A percentile compares a stretch with the other conserved stretches of the same genome.
These are phyloP conservation scores for Candida alai DNA, from an alignment of 805 yeast genomes.

Conservation along the genomic window DNA sequence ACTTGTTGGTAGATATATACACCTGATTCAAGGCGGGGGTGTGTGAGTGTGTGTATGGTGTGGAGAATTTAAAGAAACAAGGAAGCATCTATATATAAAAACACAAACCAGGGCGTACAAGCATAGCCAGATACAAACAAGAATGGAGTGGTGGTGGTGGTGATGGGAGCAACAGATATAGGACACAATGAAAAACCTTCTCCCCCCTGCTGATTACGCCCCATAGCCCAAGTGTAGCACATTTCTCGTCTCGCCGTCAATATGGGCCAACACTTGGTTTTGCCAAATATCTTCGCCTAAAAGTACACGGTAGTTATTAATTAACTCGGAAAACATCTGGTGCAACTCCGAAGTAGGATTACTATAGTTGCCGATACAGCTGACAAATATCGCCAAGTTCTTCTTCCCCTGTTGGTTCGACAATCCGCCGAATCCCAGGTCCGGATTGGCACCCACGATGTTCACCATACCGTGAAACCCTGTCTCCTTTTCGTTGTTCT, in stretches of 20 bases:
- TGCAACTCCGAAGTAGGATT: slow-evolving; percentile 47
- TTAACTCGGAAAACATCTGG: slow-evolving; percentile 41
- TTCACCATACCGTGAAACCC: slow-evolving; percentile 82
- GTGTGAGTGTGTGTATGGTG: background rate
- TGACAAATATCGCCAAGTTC: slow-evolving; percentile 51
- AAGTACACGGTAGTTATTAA: slow-evolving; percentile 43
- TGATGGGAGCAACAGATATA: no score
- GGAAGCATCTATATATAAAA: no score
- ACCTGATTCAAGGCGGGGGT: background rate
- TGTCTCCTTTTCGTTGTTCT: slow-evolving; percentile 84
- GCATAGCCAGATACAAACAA: no score
- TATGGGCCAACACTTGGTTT: slow-evolving; percentile 24
- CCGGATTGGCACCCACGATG: slow-evolving; percentile 62
- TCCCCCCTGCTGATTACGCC: no score
- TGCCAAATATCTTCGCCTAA: slow-evolving; percentile 42
- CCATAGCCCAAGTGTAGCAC: slow-evolving; percentile 19
- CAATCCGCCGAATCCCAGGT: slow-evolving; percentile 47
- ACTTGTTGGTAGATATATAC: slow-evolving; percentile 1
- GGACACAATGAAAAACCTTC: no score
- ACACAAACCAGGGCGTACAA: no score
- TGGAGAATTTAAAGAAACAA: slow-evolving; percentile 11
- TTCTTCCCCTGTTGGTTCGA: slow-evolving; percentile 42
- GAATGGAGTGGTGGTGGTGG: no score
- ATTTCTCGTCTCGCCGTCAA: slow-evolving; percentile 28
- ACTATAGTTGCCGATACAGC: slow-evolving; percentile 54